A percentile compares a stretch with the other conserved stretches of the same genome.
Evolutionary conservation across 2,329 filamentous ascomycete species (phyloP).

Genomic region (Dactylella cylindrospora): DNA sequence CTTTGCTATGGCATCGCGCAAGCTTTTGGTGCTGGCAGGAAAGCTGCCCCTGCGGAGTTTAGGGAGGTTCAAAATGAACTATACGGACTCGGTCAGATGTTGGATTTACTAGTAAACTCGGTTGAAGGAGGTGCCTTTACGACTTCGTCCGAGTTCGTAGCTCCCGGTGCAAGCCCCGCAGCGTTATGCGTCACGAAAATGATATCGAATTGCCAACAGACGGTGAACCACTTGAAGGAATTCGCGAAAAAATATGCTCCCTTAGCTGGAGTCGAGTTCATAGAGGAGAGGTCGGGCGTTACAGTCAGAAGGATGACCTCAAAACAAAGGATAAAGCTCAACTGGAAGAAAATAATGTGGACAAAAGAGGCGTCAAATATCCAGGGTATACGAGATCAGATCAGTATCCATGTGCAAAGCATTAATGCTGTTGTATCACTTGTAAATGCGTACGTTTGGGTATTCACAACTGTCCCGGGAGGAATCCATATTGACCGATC

Average conservation of each 20-base stretch:
- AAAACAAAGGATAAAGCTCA: constrained; percentile 28
- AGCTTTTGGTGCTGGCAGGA: constrained; percentile 49
- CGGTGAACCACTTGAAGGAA: constrained; percentile 31
- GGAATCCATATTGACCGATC: not conserved
- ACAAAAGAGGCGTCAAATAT: constrained; percentile 32
- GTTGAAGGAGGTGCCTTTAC: constrained; percentile 22
- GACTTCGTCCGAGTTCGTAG: not conserved
- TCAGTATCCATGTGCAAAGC: constrained; percentile 42
- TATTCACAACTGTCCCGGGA: not conserved
- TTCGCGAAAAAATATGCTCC: constrained; percentile 36
- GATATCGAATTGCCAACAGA: constrained; percentile 31
- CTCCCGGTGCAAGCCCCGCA: constrained; percentile 19
- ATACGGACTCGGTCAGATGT: constrained; percentile 49
- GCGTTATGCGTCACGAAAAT: constrained; percentile 29
- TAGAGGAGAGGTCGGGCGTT: constrained; percentile 23
- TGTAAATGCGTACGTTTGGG: constrained; percentile 41
- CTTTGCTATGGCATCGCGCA: constrained; percentile 49
- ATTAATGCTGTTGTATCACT: constrained; percentile 40
- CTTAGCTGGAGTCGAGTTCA: constrained; percentile 30
- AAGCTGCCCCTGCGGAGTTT: constrained; percentile 50
- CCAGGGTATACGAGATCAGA: constrained; percentile 41
- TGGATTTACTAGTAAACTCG: constrained; percentile 46
- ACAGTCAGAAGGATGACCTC: constrained; percentile 22
- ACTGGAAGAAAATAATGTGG: constrained; percentile 41
- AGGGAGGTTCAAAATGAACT: constrained; percentile 50